Conservation (phyloP, 2,329 filamentous ascomycete species). For the Xylariaceae sp. region DNA sequence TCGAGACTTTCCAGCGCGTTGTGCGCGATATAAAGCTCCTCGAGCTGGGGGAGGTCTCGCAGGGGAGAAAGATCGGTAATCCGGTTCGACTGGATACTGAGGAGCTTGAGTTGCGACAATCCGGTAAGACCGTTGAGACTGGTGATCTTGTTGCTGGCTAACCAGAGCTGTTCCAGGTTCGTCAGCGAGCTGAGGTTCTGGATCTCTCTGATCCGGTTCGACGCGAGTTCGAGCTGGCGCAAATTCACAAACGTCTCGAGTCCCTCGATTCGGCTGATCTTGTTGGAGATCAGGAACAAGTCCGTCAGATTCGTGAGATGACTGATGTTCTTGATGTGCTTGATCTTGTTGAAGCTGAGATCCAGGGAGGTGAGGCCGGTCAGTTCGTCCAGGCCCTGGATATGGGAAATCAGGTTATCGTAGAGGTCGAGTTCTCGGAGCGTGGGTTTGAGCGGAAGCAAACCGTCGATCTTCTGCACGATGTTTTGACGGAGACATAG, state of each 20-base stretch:
- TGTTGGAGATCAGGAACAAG: conserved; percentile 91
- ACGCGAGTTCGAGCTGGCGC: conserved; percentile 82
- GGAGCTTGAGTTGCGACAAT: conserved; percentile 73
- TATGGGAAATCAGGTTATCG: conserved; percentile 87
- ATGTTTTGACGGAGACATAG: conserved; percentile 91
- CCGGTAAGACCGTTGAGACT: conserved; percentile 71
- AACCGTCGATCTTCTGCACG: conserved; percentile 74
- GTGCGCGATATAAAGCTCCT: conserved; percentile 94
- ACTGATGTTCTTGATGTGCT: conserved; percentile 86
- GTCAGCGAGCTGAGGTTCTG: conserved; percentile 73
- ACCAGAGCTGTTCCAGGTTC: conserved; percentile 83
- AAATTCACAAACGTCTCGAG: conserved; percentile 70
- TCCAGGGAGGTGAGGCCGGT: conserved; percentile 74
- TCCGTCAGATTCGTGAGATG: conserved; percentile 75
- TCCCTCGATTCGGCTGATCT: conserved; percentile 81
- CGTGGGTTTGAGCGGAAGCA: conserved; percentile 58
- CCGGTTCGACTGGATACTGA: conserved; percentile 94
- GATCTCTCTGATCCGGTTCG: conserved; percentile 86
- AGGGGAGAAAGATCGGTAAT: conserved; percentile 75
- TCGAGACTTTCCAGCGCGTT: conserved; percentile 77
- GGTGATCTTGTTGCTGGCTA: conserved; percentile 95
- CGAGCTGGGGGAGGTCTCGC: conserved; percentile 65
- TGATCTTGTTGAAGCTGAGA: conserved; percentile 98
- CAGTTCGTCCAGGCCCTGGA: conserved; percentile 76
- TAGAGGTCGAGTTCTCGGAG: conserved; percentile 88